These are phyloP conservation scores for Lepidium aucheri DNA, from an alignment of 345 rosid species.

Conservation along the genomic window DNA sequence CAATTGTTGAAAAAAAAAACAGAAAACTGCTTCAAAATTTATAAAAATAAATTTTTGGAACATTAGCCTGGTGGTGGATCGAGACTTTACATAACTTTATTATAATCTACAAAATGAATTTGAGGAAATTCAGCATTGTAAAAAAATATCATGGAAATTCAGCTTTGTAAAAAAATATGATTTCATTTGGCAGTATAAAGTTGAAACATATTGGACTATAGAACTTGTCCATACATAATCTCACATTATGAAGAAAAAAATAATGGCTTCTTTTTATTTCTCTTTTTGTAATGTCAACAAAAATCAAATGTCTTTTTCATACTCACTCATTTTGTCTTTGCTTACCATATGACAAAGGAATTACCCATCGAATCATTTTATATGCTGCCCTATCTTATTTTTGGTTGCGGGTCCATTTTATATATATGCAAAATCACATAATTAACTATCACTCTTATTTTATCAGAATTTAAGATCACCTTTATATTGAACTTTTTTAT, in stretches of 20 bases:
- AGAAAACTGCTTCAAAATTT: too few relatives aligned
- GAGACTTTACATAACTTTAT: too few relatives aligned
- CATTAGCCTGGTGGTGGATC: too few relatives aligned
- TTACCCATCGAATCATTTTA: background rate
- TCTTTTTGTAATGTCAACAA: slow-evolving; percentile 37
- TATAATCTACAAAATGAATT: background rate
- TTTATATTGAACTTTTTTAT: background rate
- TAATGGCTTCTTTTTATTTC: slow-evolving; percentile 7
- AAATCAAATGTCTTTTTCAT: slow-evolving; percentile 38
- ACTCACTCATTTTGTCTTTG: slow-evolving; percentile 30
- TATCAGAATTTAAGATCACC: background rate
- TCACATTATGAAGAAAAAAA: slow-evolving; percentile 19
- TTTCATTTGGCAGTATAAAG: slow-evolving; percentile 26
- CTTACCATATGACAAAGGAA: slow-evolving; percentile 21
- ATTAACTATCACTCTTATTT: background rate
- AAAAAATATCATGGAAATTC: too few relatives aligned
- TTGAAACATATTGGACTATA: slow-evolving; percentile 22
- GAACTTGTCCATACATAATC: slow-evolving; percentile 33
- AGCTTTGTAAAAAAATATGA: slow-evolving; percentile 7
- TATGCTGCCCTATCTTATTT: slow-evolving; percentile 14
- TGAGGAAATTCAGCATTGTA: background rate
- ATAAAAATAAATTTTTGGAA: too few relatives aligned
- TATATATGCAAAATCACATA: background rate
- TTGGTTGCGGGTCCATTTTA: slow-evolving; percentile 6
- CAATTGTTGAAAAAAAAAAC: too few relatives aligned